Evolutionary conservation across 1,139 yeast genomes (phyloP), one percentile per base, ranked within the genome.

Genomic region (Taphrina pruni): DNA sequence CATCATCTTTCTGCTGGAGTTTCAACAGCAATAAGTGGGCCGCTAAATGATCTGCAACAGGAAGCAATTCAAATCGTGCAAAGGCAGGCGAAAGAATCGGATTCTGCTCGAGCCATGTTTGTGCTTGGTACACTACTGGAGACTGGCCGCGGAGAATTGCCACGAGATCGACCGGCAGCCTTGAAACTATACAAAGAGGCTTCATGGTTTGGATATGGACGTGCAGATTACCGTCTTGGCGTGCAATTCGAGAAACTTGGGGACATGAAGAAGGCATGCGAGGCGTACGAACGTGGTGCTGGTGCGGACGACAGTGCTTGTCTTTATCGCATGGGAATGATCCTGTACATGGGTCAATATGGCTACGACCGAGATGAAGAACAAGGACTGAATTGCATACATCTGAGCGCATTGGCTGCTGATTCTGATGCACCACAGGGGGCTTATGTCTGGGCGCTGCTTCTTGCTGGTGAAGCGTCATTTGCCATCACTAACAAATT

Each of bases 351-450:
- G 69, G 81, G 81, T 35, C 79, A 78, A 56, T 72, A 78, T 41
- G 77, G 77, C 21, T 72, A 75, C 41, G 66, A 70, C 5, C 67
- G 71, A 7, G 77, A 79, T 70, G 60, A 66, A 1, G 72, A 69
- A 9, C 69, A 71, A 32, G 82, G 79, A 0, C 66, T 78, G 56
- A 71, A 73, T 26, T 74, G 75, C 26, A 72, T 79, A 26, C 76
- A 77, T 67, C 72, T 73, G 21, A 76, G 80, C 1, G 74, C 79
- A 20, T 67, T 72, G 20, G 73, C 72, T 9, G 75, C 79, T 20
- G 81, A 79, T 65, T 76, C 78, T 0, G 82, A 79, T 69, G 78
- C 79, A 68, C 80, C 82, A 6, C 80, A 78, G 61, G 76, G 81
- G 0, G 77, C 80, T 1, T 79, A 77, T 70, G 74, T 79, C 21